Base-by-base conservation (phyloP, 2,329 filamentous ascomycete genomes). In the Ophiocordyceps sinensis region DNA sequence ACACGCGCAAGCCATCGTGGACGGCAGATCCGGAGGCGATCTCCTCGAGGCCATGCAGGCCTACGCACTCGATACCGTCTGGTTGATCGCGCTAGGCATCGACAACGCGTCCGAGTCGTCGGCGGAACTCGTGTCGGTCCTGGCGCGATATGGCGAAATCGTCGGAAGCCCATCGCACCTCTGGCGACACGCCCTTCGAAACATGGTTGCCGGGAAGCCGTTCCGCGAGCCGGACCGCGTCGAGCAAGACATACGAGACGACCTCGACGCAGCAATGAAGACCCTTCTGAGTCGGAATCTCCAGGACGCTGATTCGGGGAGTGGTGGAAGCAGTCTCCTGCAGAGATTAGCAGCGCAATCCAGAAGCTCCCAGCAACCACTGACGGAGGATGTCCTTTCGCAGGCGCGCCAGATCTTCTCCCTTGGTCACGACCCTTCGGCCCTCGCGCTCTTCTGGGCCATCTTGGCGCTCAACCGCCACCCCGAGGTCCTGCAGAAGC, bases 341-440 rank as follows among this genome's bases (percentile, higher is more conserved):
- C 38, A 19, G 13, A 34, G n/a, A 7, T 21, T 28, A 9, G 37
- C 34, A 10, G 21, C 21, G 13, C 21, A 38, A 17, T 40, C 38
- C 7, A 31, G 17, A 11, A 32, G 23, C 32, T 28, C 19, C 11
- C 14, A 11, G 5, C 10, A 37, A 2, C 19, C 32, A 5, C 32
- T 43, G 6, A 40, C 37, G n/a, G n/a, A 40, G 3, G 41, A 43
- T 17, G 38, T 43, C 10, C n/a, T 43, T 5, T 17, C 41, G 6
- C 41, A 43, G 28, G 41, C 38, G 17, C 41, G 38, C 19, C 41
- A 43, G 30, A 32, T 43, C 26, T 35, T 43, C n/a, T 43, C 41
- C 11, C 41, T 43, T 15, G 41, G 41, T 14, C 41, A 43, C 28
- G 41, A 43, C 10, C 34, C 41, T 31, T 29, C 41, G 5, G 34